Percentiles rank a stretch among this genome's conserved stretches.
phyloP scores from a whole-genome alignment of 148 eudicot species.

The Vaccinium darrowii region DNA sequence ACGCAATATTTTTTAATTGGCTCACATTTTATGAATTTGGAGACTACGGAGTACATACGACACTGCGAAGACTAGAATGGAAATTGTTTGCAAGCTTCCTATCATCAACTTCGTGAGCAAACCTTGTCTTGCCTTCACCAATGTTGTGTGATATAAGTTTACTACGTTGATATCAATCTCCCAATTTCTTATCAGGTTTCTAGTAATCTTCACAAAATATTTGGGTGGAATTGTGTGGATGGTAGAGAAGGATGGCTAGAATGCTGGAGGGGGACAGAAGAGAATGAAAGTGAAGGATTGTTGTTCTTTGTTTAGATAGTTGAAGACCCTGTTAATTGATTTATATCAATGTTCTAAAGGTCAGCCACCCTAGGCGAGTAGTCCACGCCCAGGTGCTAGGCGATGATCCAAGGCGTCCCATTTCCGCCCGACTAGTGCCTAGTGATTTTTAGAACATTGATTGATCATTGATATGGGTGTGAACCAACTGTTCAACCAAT shows the following conservation, averaged over 20 bases:
- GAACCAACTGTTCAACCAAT: not conserved
- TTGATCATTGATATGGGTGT: not conserved
- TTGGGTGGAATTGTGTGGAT: not conserved
- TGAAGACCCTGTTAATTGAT: not conserved
- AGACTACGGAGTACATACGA: not conserved
- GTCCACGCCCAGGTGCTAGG: too few relatives aligned
- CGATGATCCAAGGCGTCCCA: too few relatives aligned
- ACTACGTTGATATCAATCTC: not conserved
- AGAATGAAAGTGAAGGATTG: not conserved
- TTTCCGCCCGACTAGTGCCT: too few relatives aligned
- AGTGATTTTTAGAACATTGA: too few relatives aligned
- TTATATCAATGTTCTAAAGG: too few relatives aligned
- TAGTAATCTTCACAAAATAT: not conserved
- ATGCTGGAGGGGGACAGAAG: not conserved
- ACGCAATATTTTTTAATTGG: not conserved
- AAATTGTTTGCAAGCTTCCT: not conserved
- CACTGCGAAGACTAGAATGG: not conserved
- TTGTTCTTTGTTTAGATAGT: not conserved
- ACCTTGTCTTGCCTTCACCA: not conserved
- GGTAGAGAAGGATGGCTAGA: not conserved
- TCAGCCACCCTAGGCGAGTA: too few relatives aligned
- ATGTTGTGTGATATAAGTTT: not conserved
- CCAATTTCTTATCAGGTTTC: not conserved
- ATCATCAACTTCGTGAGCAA: not conserved
- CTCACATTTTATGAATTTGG: not conserved